Percentiles rank a stretch among this genome's conserved stretches.
Conservation (phyloP, 257 asterid species). For the Marsdenia floribunda region DNA sequence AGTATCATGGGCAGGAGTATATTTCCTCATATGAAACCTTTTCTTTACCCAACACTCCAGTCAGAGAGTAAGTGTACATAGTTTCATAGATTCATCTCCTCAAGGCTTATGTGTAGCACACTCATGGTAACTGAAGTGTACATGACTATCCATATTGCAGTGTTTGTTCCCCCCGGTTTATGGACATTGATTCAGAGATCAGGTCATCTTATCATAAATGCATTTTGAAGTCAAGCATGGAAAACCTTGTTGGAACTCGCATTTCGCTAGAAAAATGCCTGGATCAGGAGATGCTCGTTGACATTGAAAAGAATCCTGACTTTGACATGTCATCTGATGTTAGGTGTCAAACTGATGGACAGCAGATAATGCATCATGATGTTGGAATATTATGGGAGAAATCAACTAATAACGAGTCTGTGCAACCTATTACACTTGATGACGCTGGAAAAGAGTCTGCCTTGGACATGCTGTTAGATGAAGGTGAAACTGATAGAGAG, state of each 20-base stretch:
- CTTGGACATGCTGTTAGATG: slow-evolving; percentile 24
- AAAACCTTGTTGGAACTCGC: slow-evolving; percentile 31
- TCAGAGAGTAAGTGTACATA: slow-evolving; percentile 52
- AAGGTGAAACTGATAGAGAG: slow-evolving; percentile 23
- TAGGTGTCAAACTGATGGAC: slow-evolving; percentile 18
- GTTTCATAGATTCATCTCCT: neutral
- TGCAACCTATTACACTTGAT: slow-evolving; percentile 34
- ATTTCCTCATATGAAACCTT: slow-evolving; percentile 26
- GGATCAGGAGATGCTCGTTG: slow-evolving; percentile 51
- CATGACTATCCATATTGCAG: slow-evolving; percentile 36
- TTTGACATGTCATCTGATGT: slow-evolving; percentile 29
- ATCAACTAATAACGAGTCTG: slow-evolving; percentile 7
- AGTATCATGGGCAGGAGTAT: slow-evolving; percentile 31
- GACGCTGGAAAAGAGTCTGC: slow-evolving; percentile 35
- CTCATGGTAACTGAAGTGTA: neutral
- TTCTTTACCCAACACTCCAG: slow-evolving; percentile 48
- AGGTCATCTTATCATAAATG: slow-evolving; percentile 21
- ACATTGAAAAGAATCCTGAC: slow-evolving; percentile 32
- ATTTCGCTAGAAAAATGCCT: slow-evolving; percentile 45
- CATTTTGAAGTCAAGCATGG: slow-evolving; percentile 31
- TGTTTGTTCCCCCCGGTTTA: slow-evolving; percentile 37
- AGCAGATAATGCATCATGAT: slow-evolving; percentile 18
- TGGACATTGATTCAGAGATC: slow-evolving; percentile 25
- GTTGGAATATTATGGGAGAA: neutral
- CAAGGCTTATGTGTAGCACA: neutral